Evolutionary conservation across 306 rosid species (phyloP), one percentile per base, ranked within the genome.

Genomic region (Comarum palustre): DNA sequence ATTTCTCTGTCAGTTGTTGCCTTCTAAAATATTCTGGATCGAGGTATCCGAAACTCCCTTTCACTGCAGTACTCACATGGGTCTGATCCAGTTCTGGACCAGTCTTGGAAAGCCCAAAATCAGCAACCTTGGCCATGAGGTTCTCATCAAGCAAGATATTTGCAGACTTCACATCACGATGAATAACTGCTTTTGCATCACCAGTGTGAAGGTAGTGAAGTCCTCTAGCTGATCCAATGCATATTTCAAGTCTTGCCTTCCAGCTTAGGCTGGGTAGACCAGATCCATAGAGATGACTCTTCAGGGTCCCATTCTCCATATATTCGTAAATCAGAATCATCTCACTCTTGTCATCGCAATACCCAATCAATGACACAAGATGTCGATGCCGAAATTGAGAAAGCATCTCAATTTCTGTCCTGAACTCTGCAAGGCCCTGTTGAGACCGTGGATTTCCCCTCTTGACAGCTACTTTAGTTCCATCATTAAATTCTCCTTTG

Each of bases 201-300:
- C 98, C 91, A 6, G 96, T 92, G 81, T 90, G 98, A 78, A 92
- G 96, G 87, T 92, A 90, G 77, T 92, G 98, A 22, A 92, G 96
- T 64, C 98, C 98, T 79, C 96, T 79, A 24, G 98, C 98, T 8
- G 98, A n/a, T 73, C 98, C 98, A 67, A 92, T 85, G 86, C 98
- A 92, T 45, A 87, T 79, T 61, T 92, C 93, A 50, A 92, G 95
- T 75, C 98, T 88, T 78, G 87, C 78, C 84, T 88, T 88, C 98
- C 98, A 92, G 52, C 90, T 86, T 69, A 92, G 63, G 83, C 90
- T 88, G 4, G 91, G 92, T 58, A 85, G 65, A 62, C 80, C 90
- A 0, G 83, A 76, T 76, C 98, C 98, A 19, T 92, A 90, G n/a
- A 92, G 85, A 84, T 90, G 98, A 75, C 92, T 55, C 84, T 92